phyloP scores from a whole-genome alignment of 2,329 filamentous ascomycete species.

The Calonectria multiphialidica region DNA sequence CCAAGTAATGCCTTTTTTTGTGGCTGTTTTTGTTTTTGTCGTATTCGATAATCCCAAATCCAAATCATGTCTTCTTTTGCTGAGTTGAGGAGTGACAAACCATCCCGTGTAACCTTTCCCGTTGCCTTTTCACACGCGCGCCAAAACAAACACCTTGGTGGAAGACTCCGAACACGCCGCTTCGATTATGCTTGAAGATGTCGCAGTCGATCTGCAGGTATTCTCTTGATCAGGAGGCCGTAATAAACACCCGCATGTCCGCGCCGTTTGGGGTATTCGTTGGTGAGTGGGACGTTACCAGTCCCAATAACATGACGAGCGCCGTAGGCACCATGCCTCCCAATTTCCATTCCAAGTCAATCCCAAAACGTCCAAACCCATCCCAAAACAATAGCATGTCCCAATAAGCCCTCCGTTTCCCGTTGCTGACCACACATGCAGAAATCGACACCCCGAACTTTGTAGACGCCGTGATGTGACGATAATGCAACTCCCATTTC shows the following conservation, averaged over 20 bases:
- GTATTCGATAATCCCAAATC: slow-evolving; percentile 30
- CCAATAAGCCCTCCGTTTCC: slow-evolving; percentile 22
- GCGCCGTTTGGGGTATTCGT: slow-evolving; percentile 41
- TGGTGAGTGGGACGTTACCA: slow-evolving; percentile 30
- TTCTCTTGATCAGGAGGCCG: slow-evolving; percentile 32
- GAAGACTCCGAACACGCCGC: slow-evolving; percentile 36
- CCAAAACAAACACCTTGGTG: slow-evolving; percentile 39
- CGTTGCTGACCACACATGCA: slow-evolving; percentile 30
- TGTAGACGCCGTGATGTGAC: slow-evolving; percentile 40
- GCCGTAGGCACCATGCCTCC: slow-evolving; percentile 32
- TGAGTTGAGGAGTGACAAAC: slow-evolving; percentile 28
- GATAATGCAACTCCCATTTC: slow-evolving; percentile 43
- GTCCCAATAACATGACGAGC: slow-evolving; percentile 31
- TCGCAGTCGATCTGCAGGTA: slow-evolving; percentile 36
- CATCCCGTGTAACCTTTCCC: slow-evolving; percentile 28
- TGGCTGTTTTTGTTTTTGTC: slow-evolving; percentile 25
- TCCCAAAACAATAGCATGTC: slow-evolving; percentile 24
- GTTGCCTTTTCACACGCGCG: slow-evolving; percentile 30
- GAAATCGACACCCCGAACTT: slow-evolving; percentile 37
- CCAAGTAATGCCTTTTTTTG: slow-evolving; percentile 39
- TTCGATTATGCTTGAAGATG: slow-evolving; percentile 37
- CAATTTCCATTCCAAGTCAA: slow-evolving; percentile 28
- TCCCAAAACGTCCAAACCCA: slow-evolving; percentile 30
- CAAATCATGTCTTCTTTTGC: slow-evolving; percentile 31
- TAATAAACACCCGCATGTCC: slow-evolving; percentile 38